Evolutionary conservation across 2,329 filamentous ascomycete species (phyloP).

Genomic region (Leptographium lundbergii): DNA sequence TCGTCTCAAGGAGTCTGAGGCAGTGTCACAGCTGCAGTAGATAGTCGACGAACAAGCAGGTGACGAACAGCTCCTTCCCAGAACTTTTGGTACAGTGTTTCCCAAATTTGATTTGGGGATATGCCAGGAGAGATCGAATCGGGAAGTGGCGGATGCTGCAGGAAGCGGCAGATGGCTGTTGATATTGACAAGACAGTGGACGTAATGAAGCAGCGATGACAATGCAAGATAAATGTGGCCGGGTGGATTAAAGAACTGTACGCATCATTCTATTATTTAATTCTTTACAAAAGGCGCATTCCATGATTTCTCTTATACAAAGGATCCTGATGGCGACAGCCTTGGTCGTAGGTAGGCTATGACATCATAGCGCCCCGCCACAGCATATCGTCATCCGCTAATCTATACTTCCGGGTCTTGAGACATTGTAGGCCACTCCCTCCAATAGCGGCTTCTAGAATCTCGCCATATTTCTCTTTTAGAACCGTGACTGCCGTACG

Average conservation of each 20-base stretch:
- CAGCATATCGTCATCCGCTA: background rate
- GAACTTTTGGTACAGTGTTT: background rate
- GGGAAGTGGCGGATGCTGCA: background rate
- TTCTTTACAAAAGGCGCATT: too few species aligned
- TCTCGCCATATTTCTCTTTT: background rate
- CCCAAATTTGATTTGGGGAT: background rate
- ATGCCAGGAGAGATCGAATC: background rate
- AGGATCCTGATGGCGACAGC: background rate
- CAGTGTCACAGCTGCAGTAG: background rate
- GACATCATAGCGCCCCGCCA: background rate
- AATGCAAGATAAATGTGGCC: background rate
- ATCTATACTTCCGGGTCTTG: background rate
- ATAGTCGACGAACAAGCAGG: too few species aligned
- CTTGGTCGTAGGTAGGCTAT: background rate
- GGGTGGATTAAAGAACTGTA: too few species aligned
- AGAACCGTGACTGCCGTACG: conserved; percentile 9
- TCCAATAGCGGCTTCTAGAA: background rate
- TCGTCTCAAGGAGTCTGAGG: background rate
- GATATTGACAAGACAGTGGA: background rate
- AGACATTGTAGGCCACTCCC: background rate
- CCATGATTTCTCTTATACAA: background rate
- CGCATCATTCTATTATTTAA: too few species aligned
- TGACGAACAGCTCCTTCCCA: background rate
- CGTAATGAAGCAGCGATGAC: background rate
- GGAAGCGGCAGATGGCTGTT: background rate